These are phyloP conservation scores for Candida boleticola DNA, from an alignment of 805 yeast species.

Conservation along the genomic window DNA sequence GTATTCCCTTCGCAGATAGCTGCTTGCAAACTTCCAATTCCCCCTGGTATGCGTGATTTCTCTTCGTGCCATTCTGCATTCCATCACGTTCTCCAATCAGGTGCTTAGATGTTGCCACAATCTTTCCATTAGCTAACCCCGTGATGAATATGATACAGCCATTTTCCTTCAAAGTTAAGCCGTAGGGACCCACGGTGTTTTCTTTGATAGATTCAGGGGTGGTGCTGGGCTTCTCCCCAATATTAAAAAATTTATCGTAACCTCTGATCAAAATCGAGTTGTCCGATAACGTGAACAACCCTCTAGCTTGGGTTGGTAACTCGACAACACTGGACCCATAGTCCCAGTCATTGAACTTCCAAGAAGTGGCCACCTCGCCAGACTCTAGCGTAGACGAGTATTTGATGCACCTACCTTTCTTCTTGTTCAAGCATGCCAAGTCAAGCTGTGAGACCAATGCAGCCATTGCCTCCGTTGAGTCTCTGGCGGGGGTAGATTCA, in stretches of 20 bases:
- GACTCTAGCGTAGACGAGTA: constrained; percentile 10
- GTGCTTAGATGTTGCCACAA: constrained; percentile 85
- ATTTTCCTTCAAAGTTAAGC: constrained; percentile 80
- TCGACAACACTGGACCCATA: constrained; percentile 50
- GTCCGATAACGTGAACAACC: constrained; percentile 58
- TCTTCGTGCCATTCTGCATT: constrained; percentile 23
- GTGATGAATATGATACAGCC: constrained; percentile 89
- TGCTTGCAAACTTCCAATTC: constrained; percentile 56
- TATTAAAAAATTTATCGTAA: constrained; percentile 89
- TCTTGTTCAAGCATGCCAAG: constrained; percentile 13
- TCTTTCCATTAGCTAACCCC: constrained; percentile 70
- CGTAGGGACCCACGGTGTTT: constrained; percentile 70
- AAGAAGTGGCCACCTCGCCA: constrained; percentile 26
- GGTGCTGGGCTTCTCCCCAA: constrained; percentile 61
- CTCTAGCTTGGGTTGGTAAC: constrained; percentile 79
- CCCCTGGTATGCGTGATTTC: constrained; percentile 76
- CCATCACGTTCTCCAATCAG: constrained; percentile 71
- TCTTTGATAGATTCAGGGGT: constrained; percentile 44
- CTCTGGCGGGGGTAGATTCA: constrained; percentile 3
- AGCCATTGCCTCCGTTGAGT: constrained; percentile 14
- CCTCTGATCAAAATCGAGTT: constrained; percentile 72
- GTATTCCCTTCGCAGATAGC: constrained; percentile 24
- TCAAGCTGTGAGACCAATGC: constrained; percentile 20
- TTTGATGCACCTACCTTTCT: constrained; percentile 21
- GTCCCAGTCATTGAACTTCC: constrained; percentile 94